Base-by-base conservation (phyloP, 2,329 filamentous ascomycete genomes). In the Xylaria sp. region DNA sequence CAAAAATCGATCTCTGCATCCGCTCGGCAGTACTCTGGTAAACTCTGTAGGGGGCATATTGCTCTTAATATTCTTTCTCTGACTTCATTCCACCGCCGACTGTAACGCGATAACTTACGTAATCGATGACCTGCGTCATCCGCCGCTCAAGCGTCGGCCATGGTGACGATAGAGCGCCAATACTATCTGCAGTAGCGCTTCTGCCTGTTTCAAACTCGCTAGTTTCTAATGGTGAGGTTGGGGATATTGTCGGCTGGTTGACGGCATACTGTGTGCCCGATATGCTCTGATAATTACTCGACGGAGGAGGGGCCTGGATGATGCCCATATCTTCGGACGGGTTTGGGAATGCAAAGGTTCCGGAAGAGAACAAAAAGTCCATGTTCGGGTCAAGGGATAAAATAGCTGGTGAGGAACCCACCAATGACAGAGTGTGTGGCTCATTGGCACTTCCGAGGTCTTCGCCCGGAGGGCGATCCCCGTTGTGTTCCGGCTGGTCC, bases 361-460 rank as follows among this genome's bases (percentile, higher is more conserved):
- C 58, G 1, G 58, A n/a, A n/a, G 58, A 41, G 20, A 61, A 61
- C 30, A 56, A 28, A n/a, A 63, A 63, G 41, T 63, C 52, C 50
- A 63, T 56, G 18, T 63, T 55, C 41, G 50, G n/a, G 30, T 63
- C 60, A 5, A 63, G 50, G 20, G 60, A 63, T 30, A 63, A 63
- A 50, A 63, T 57, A 15, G 41, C 20, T 18, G 50, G 50, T 3
- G 60, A 56, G 7, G 50, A 56, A 25, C 50, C 52, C 50, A 45
- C 41, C 20, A 63, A 20, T 46, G 50, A 55, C 30, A 30, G 30
- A 25, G 39, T 57, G 36, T 63, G 28, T 28, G 52, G 28, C 13
- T 32, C 52, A 57, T 36, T 57, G 12, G 60, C 30, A 48, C 20
- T 46, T 57, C 25, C 60, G 30, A 56, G 41, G 15, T 52, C 52